Evolutionary conservation across 495 filamentous ascomycete species (phyloP).

Genomic region (Hypoxylon rickii): DNA sequence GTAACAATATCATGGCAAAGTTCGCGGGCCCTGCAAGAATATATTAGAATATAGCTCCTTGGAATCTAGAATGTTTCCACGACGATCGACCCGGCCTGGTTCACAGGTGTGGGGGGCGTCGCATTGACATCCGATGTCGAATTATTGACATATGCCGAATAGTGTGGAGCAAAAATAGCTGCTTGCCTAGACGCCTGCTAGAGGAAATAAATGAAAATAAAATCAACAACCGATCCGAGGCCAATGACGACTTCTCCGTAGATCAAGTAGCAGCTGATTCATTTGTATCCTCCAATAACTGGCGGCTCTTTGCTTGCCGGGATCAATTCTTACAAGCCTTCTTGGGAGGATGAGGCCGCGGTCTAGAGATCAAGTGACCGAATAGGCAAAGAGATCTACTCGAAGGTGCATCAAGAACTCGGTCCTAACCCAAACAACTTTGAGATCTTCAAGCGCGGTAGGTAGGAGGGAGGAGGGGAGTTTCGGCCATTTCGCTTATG

Average conservation of each 20-base stretch:
- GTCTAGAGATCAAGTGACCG: neutral
- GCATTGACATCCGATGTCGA: constrained; percentile 6
- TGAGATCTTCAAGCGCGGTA: constrained; percentile 20
- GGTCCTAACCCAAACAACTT: constrained; percentile 13
- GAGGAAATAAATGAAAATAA: neutral
- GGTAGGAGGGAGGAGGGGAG: neutral
- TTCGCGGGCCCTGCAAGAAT: constrained; percentile 5
- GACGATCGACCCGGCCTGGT: constrained; percentile 17
- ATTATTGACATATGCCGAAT: neutral
- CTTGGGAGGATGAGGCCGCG: neutral
- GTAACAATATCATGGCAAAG: constrained; percentile 9
- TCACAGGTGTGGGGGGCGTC: constrained; percentile 23
- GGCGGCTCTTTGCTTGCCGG: neutral
- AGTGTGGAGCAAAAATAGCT: too few relatives aligned
- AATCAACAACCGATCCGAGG: too few relatives aligned
- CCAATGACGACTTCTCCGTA: neutral
- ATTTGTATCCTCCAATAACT: neutral
- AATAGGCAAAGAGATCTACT: constrained; percentile 1
- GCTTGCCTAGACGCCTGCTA: neutral
- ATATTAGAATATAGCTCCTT: constrained; percentile 9
- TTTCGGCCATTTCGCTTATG: constrained; percentile 5
- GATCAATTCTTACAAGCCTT: too few relatives aligned
- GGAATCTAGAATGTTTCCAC: constrained; percentile 22
- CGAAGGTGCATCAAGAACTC: constrained; percentile 2
- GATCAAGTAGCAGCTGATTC: neutral